Percentiles rank a stretch among this genome's conserved stretches.
Conservation (phyloP, 2,329 filamentous ascomycete species). For the Talaromyces amestolkiae region DNA sequence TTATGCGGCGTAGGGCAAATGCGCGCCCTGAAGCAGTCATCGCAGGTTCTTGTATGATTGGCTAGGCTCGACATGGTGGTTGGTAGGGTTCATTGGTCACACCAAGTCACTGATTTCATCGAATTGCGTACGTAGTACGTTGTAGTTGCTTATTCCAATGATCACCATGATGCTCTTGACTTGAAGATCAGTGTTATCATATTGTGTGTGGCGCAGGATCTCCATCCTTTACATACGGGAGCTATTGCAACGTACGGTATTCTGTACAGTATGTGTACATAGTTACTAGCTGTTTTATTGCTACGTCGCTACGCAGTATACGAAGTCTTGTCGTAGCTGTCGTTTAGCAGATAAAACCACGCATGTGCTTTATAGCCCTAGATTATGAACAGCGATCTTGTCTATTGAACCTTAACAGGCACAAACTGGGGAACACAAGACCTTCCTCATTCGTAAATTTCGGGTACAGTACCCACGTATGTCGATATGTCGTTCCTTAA, state of each 20-base stretch:
- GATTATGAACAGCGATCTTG: neutral
- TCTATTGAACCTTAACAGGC: constrained; percentile 7
- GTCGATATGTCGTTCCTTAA: neutral
- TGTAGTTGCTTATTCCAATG: neutral
- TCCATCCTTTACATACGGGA: neutral
- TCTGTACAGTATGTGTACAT: neutral
- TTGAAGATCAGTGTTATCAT: neutral
- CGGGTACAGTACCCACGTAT: neutral
- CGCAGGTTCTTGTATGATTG: neutral
- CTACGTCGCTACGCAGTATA: neutral
- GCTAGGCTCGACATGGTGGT: neutral
- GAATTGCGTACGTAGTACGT: neutral
- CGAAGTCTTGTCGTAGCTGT: neutral
- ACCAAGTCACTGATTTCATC: neutral
- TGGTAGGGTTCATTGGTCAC: neutral
- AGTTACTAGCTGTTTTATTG: neutral
- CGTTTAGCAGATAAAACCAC: neutral
- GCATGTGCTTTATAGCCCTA: neutral
- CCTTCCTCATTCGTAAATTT: neutral
- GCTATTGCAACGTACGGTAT: neutral
- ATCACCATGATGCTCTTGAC: neutral
- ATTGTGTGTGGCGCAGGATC: neutral
- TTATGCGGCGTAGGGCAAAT: neutral
- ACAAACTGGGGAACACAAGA: neutral
- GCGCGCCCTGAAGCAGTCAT: neutral